Evolutionary conservation across 148 eudicot genomes (phyloP), one percentile per base, ranked within the genome.

Genomic region (Gaultheria prostrata): DNA sequence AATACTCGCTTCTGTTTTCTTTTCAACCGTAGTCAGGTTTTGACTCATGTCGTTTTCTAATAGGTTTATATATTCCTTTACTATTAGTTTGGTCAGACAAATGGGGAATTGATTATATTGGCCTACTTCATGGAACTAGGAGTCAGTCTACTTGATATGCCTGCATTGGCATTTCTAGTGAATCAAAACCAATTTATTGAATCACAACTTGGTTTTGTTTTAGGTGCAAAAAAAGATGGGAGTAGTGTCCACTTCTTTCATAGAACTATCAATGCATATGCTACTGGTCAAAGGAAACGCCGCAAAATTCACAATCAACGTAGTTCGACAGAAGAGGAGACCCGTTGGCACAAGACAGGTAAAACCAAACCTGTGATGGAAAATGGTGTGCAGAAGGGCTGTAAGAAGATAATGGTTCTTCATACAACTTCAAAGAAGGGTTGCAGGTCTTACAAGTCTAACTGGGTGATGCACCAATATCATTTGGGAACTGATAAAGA

Each of bases 381-480:
- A 43, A 90, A 92, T 80, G 92, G 95, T 83, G 81, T 87, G 81
- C 94, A 89, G 43, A 94, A 89, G 85, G 98, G 98, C 8, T 92
- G 83, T 76, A 94, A 94, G 86, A 94, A 94, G 88, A 92, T 93
- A 26, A 82, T 94, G 97, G 97, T 95, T 80, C 95, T 93, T 28
- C 91, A 93, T 74, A 84, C 67, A 72, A 56, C 90, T 86, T 86
- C 91, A 33, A 81, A 78, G 50, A 89, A 85, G 35, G 90, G 94
- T n/a, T 88, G 88, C 20, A 92, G 91, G 81, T 90, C 95, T 17
- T 86, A 78, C 1, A 95, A 93, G 70, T 88, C 90, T 12, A 91
- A 91, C 73, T 95, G 98, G 98, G 93, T 91, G 12, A 93, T 93
- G 98, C 98, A 95, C 87, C 97, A 95, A 80, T 95, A 95, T 87